These are phyloP conservation scores for Canariomyces notabilis DNA, from an alignment of 2,329 filamentous ascomycete genomes.

Conservation along the genomic window DNA sequence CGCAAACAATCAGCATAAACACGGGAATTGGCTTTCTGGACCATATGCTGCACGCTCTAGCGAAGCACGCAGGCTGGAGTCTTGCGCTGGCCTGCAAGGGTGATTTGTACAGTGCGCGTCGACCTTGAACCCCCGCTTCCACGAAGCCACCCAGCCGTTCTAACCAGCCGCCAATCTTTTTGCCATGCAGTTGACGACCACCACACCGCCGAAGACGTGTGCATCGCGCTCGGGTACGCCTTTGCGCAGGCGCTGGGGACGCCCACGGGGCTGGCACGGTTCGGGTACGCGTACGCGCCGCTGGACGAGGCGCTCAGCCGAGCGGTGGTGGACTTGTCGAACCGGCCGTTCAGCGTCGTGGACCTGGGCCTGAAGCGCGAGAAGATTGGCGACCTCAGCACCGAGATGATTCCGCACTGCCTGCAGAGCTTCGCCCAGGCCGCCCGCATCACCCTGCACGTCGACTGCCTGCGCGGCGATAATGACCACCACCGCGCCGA, in stretches of 20 bases:
- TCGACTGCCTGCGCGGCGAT: conserved; percentile 82
- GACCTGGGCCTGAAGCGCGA: conserved; percentile 82
- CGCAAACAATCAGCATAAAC: conserved; percentile 80
- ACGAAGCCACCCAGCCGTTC: background rate
- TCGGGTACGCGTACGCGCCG: conserved; percentile 86
- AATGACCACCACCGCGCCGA: conserved; percentile 97
- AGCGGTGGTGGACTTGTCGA: conserved; percentile 91
- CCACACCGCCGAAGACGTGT: conserved; percentile 94
- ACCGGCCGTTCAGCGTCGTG: conserved; percentile 79
- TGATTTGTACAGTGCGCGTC: conserved; percentile 75
- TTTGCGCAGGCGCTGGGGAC: conserved; percentile 77
- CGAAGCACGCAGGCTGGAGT: conserved; percentile 95
- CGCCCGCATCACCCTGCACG: conserved; percentile 87
- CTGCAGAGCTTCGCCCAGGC: conserved; percentile 90
- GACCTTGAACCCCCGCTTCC: background rate
- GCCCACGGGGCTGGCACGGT: conserved; percentile 77
- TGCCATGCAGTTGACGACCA: conserved; percentile 84
- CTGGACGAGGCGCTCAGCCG: conserved; percentile 93
- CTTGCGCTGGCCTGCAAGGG: conserved; percentile 76
- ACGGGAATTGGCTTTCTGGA: conserved; percentile 97
- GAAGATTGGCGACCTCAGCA: conserved; percentile 88
- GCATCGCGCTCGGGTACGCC: conserved; percentile 80
- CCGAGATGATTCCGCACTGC: conserved; percentile 96
- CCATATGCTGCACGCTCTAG: conserved; percentile 96
- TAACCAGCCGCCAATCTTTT: conserved; percentile 6